These are phyloP conservation scores for Penicillium crystallinum DNA, from an alignment of 495 filamentous ascomycete species.

Conservation along the genomic window DNA sequence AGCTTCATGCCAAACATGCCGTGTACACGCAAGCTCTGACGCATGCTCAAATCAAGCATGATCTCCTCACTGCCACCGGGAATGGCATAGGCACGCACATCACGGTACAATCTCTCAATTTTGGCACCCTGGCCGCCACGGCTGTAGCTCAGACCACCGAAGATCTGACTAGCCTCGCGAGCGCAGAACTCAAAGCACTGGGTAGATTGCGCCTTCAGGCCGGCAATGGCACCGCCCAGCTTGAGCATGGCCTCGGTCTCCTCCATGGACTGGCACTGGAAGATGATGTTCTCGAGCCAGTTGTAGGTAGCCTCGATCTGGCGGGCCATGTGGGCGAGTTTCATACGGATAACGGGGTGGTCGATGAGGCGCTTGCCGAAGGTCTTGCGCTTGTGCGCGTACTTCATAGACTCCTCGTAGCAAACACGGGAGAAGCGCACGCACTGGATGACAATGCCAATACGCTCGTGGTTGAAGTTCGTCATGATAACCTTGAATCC, in stretches of 20 bases:
- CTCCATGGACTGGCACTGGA: conserved; percentile 86
- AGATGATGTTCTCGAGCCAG: conserved; percentile 96
- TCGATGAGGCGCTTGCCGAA: conserved; percentile 95
- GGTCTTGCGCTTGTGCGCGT: conserved; percentile 91
- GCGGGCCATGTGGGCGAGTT: conserved; percentile 95
- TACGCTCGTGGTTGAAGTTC: conserved; percentile 99
- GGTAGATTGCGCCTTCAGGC: conserved; percentile 89
- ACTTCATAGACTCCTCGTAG: conserved; percentile 93
- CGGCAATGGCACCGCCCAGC: conserved; percentile 89
- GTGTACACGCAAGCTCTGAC: conserved; percentile 85
- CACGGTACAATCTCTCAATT: conserved; percentile 90
- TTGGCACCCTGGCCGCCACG: conserved; percentile 93
- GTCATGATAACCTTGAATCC: conserved; percentile 99
- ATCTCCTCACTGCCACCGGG: conserved; percentile 97
- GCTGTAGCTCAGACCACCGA: conserved; percentile 89
- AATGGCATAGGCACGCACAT: conserved; percentile 97
- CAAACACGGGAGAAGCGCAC: conserved; percentile 93
- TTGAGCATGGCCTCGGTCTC: conserved; percentile 95
- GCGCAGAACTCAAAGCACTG: conserved; percentile 96
- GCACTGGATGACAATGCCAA: conserved; percentile 97
- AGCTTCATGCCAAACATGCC: conserved; percentile 95
- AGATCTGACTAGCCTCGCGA: conserved; percentile 93
- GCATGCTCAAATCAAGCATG: conserved; percentile 94
- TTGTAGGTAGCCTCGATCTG: conserved; percentile 95
- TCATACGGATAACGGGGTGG: conserved; percentile 95